Conservation (phyloP, 2,329 filamentous ascomycete genomes). For the Cladosporium sp. region DNA sequence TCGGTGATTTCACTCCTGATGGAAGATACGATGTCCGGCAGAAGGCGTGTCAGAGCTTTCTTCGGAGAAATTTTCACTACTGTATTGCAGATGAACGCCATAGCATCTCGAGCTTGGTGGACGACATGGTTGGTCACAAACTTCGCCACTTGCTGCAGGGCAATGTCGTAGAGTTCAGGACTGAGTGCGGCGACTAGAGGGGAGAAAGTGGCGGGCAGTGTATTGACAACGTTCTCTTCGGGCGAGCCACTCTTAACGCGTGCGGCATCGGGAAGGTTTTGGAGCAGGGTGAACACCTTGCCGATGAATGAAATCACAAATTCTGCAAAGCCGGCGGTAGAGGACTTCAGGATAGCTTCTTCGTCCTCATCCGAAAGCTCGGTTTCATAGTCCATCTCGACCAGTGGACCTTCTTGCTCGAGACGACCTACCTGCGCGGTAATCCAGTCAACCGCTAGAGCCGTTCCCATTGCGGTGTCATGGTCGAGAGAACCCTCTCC, state of each 20-base stretch:
- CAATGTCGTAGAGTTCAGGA: conserved; percentile 87
- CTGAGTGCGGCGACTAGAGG: conserved; percentile 88
- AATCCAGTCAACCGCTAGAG: conserved; percentile 85
- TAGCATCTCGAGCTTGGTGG: conserved; percentile 92
- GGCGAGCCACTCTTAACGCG: conserved; percentile 85
- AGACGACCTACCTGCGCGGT: conserved; percentile 91
- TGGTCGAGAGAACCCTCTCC: conserved; percentile 51
- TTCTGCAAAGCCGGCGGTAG: conserved; percentile 88
- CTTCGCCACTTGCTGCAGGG: conserved; percentile 83
- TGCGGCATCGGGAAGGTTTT: conserved; percentile 89
- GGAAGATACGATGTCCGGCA: conserved; percentile 84
- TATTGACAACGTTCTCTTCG: conserved; percentile 96
- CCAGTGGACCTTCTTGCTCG: conserved; percentile 78
- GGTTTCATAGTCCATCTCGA: conserved; percentile 78
- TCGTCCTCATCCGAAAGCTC: conserved; percentile 85
- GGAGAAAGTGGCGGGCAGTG: conserved; percentile 83
- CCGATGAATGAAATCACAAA: conserved; percentile 88
- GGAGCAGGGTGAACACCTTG: conserved; percentile 89
- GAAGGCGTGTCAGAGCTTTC: conserved; percentile 84
- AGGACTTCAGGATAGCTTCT: conserved; percentile 82
- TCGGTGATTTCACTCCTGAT: conserved; percentile 97
- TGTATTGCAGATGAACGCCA: conserved; percentile 97
- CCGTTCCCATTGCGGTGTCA: conserved; percentile 45
- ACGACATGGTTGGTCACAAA: conserved; percentile 95
- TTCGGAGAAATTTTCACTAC: conserved; percentile 93